Percentiles rank a stretch among this genome's conserved stretches.
phyloP scores from a whole-genome alignment of 768 basidiomycete genomes.

The Pilatotrama ljubarskyi region DNA sequence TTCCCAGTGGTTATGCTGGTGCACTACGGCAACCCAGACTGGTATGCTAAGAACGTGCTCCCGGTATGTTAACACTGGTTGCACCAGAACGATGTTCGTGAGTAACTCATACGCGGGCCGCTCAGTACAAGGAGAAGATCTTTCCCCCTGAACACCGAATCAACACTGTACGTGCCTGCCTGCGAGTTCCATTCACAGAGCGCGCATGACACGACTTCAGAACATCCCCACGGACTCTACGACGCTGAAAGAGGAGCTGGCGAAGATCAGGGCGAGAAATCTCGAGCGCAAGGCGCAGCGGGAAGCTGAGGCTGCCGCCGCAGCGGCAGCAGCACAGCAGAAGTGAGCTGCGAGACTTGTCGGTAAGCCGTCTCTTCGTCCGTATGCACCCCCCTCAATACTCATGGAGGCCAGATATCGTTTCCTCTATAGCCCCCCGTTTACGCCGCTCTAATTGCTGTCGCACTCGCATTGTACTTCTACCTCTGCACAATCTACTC shows the following conservation, averaged over 20 bases:
- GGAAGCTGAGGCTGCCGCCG: conserved; percentile 28
- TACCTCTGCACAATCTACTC: conserved; percentile 7
- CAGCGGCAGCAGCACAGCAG: conserved; percentile 7
- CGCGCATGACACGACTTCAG: conserved; percentile 33
- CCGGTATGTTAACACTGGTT: conserved; percentile 51
- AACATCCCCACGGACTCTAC: conserved; percentile 65
- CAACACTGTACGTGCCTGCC: conserved; percentile 42
- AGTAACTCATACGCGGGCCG: background rate
- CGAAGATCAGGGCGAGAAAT: conserved; percentile 67
- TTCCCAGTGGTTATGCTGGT: conserved; percentile 78
- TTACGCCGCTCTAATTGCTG: conserved; percentile 8
- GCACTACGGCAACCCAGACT: conserved; percentile 86
- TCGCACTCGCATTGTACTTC: conserved; percentile 13
- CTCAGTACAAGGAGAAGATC: conserved; percentile 69
- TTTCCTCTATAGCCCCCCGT: background rate
- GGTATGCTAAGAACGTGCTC: conserved; percentile 77
- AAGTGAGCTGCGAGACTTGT: background rate
- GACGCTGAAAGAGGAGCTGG: conserved; percentile 66
- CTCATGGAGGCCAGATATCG: background rate
- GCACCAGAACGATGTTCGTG: background rate
- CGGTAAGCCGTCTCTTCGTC: background rate
- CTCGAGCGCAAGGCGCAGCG: conserved; percentile 45
- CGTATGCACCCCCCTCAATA: background rate
- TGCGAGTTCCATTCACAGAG: background rate
- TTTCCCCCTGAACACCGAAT: conserved; percentile 65